A percentile compares a stretch with the other conserved stretches of the same genome.
Evolutionary conservation across 2,329 filamentous ascomycete species (phyloP).

Genomic region (Akanthomyces lecanii): DNA sequence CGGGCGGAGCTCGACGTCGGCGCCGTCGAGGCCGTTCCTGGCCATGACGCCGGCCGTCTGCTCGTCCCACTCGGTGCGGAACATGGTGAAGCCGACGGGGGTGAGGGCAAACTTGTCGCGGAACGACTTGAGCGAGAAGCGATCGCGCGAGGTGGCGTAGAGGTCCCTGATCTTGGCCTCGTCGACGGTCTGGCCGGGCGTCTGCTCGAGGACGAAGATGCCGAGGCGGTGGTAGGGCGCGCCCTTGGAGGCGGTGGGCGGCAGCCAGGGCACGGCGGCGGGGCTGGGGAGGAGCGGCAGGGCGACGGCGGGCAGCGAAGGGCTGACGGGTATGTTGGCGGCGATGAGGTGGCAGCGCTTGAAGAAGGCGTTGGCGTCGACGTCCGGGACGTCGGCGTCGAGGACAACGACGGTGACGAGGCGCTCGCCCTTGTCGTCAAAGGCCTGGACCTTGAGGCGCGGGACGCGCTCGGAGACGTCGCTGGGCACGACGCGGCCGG

Average conservation of each 20-base stretch:
- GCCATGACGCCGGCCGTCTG: slow-evolving; percentile 84
- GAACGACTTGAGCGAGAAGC: slow-evolving; percentile 72
- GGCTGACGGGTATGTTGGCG: slow-evolving; percentile 53
- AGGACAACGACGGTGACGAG: slow-evolving; percentile 81
- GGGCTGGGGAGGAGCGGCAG: slow-evolving; percentile 55
- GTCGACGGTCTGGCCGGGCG: slow-evolving; percentile 53
- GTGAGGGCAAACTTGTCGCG: slow-evolving; percentile 63
- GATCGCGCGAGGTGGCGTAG: slow-evolving; percentile 50
- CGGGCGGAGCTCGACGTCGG: slow-evolving; percentile 79
- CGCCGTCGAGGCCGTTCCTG: slow-evolving; percentile 67
- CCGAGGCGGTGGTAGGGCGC: slow-evolving; percentile 85
- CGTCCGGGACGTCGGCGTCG: slow-evolving; percentile 84
- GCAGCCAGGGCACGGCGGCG: slow-evolving; percentile 75
- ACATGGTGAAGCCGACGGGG: slow-evolving; percentile 79
- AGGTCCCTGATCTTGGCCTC: slow-evolving; percentile 51
- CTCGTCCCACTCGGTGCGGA: slow-evolving; percentile 87
- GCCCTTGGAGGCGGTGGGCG: slow-evolving; percentile 84
- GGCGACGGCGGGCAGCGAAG: slow-evolving; percentile 56
- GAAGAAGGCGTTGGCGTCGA: slow-evolving; percentile 69
- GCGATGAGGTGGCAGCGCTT: slow-evolving; percentile 87
- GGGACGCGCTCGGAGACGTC: slow-evolving; percentile 68
- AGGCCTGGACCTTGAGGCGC: slow-evolving; percentile 77
- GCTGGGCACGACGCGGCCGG: slow-evolving; percentile 76
- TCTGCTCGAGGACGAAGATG: slow-evolving; percentile 79
- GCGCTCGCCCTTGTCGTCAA: slow-evolving; percentile 74